Evolutionary conservation across 139 green algal species (phyloP), one percentile per base, ranked within the genome.

Genomic region (Spirogloea muscicola): DNA sequence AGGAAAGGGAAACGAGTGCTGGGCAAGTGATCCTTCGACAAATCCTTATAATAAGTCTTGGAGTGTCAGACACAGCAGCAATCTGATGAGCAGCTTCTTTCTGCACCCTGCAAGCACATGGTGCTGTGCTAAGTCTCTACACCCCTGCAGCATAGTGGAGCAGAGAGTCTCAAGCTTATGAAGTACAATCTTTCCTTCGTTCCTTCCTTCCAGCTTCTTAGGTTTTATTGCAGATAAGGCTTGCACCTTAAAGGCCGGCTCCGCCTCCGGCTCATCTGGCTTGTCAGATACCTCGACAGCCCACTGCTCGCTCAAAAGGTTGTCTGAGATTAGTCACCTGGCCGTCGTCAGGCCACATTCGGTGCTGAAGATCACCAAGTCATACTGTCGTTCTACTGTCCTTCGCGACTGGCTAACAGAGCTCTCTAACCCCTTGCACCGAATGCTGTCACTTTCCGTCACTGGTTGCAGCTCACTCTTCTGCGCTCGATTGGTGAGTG

Each of bases 161-260:
- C 46, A 31, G 46, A 55, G 46, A 21, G 46, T 55, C 21, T 21
- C n/a, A n/a, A n/a, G n/a, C 21, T 55, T 55, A 31, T 55, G 21
- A 21, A 21, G 21, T 21, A 21, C 46, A 21, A 55, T 31, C 21
- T 55, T 55, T 21, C 46, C 46, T 55, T 55, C 21, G 21, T 55
- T n/a, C 21, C 46, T 55, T 55, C 46, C n/a, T 21, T n/a, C 21
- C 21, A 55, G 21, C n/a, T 55, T 55, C 46, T 21, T n/a, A 31
- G 21, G 21, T 55, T 55, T 21, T n/a, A 21, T 21, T 21, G n/a
- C 40, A 31, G 9, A 33, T 62, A 6, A 33, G 6, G 31, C 9
- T n/a, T n/a, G n/a, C 38, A 72, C 34, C 63, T 72, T 72, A 40
- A 72, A 65, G 5, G 34, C 63, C 13, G 63, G 63, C 49, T 72